Evolutionary conservation across 257 asterid species (phyloP).

Genomic region (Catharanthus roseus): DNA sequence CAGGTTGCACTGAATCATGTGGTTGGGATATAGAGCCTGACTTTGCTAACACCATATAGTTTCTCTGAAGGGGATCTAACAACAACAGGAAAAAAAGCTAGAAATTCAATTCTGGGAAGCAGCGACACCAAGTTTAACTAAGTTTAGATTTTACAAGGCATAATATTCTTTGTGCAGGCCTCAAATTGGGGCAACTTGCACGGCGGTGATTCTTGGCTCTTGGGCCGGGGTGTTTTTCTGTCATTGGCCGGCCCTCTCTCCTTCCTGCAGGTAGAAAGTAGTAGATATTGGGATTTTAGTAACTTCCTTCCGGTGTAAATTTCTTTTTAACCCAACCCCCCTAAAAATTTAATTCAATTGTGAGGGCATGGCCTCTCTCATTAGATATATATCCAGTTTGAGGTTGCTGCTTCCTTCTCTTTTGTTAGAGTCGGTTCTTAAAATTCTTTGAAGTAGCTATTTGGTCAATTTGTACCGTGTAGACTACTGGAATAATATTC

Average conservation of each 20-base stretch:
- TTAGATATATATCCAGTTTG: no score
- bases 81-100: conserved; percentile 42
- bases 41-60: conserved; percentile 49
- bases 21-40: conserved; percentile 31
- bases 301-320: conserved; percentile 42
- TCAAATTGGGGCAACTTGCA: conserved; percentile 57
- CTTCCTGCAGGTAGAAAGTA: conserved; percentile 33
- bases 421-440: conserved; percentile 29
- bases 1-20: conserved; percentile 31
- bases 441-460: conserved; percentile 45
- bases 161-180: conserved; percentile 76
- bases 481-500: conserved; percentile 39
- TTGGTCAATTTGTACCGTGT: conserved; percentile 21
- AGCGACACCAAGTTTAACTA: conserved; percentile 46
- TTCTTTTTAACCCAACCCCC: conserved; percentile 31
- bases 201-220: conserved; percentile 43
- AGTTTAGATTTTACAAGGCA: conserved; percentile 36
- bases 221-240: conserved; percentile 45
- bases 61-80: conserved; percentile 52
- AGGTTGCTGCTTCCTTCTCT: conserved; percentile 51
- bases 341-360: conserved; percentile 37
- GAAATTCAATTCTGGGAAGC: conserved; percentile 42
- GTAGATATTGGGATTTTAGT: conserved; percentile 35
- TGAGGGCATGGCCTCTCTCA: conserved; percentile 28
- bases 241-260: conserved; percentile 52